Conservation (phyloP, 768 basidiomycete species). For the Auricularia auricula-judae region DNA sequence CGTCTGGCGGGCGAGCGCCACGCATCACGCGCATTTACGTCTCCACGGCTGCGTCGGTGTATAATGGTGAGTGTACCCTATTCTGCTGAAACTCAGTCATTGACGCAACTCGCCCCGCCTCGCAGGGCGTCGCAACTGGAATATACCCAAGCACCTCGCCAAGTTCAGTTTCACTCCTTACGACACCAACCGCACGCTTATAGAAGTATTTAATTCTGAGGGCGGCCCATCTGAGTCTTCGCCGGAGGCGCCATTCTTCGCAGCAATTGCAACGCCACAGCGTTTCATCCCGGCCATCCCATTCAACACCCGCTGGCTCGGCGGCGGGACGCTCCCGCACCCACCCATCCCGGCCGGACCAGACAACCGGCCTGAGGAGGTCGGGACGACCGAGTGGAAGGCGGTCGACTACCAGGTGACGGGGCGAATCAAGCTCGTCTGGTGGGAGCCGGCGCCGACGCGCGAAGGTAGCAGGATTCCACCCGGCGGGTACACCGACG, state of each 20-base stretch:
- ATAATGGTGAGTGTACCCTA: conserved; percentile 4
- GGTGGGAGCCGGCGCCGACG: neutral
- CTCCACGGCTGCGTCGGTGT: conserved; percentile 7
- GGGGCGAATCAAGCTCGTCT: neutral
- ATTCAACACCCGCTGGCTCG: conserved; percentile 1
- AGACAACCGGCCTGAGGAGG: neutral
- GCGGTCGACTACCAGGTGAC: neutral
- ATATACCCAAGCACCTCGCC: conserved; percentile 8
- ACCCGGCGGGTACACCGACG: neutral
- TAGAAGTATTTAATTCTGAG: neutral
- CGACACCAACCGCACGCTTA: neutral
- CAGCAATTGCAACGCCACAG: neutral
- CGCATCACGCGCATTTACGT: conserved; percentile 7
- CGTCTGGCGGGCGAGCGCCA: neutral
- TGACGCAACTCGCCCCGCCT: neutral
- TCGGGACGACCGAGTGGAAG: neutral
- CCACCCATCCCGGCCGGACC: conserved; percentile 2
- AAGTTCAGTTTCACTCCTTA: conserved; percentile 5
- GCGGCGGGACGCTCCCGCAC: neutral
- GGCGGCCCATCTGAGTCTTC: no score
- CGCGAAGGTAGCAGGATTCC: neutral
- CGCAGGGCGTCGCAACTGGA: conserved; percentile 9
- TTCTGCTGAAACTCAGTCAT: no score
- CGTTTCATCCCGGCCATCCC: conserved; percentile 3
- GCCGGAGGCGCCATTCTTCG: conserved; percentile 3